Evolutionary conservation across 768 basidiomycete species (phyloP).

Genomic region (Mycena galopus): DNA sequence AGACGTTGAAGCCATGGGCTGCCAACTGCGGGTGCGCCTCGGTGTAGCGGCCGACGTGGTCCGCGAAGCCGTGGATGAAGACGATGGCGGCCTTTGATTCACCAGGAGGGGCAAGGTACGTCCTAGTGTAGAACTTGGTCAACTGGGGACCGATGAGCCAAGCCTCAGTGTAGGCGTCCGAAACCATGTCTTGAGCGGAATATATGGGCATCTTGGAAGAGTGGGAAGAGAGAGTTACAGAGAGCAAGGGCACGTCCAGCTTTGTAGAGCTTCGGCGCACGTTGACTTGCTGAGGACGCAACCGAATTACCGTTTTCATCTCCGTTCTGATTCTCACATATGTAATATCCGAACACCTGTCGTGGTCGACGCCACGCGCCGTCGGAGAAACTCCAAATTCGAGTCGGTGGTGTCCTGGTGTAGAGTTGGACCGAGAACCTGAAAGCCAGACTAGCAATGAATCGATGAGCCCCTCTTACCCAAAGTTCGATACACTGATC

Average conservation of each 20-base stretch:
- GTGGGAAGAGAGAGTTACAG: not conserved
- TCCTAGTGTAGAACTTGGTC: slow-evolving; percentile 80
- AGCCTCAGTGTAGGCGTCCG: slow-evolving; percentile 52
- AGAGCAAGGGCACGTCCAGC: not conserved
- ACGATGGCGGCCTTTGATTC: slow-evolving; percentile 68
- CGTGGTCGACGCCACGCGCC: too few relatives aligned
- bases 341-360: too few relatives aligned
- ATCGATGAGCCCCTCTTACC: too few relatives aligned
- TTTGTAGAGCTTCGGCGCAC: too few relatives aligned
- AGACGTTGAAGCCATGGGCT: slow-evolving; percentile 69
- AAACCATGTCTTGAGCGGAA: slow-evolving; percentile 18
- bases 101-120: slow-evolving; percentile 60
- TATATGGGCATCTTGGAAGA: slow-evolving; percentile 24
- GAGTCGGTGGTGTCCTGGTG: too few relatives aligned
- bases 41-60: slow-evolving; percentile 79
- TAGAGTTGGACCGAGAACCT: too few relatives aligned
- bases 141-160: slow-evolving; percentile 74
- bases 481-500: too few relatives aligned
- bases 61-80: slow-evolving; percentile 84
- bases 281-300: too few relatives aligned
- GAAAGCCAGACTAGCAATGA: too few relatives aligned
- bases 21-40: slow-evolving; percentile 71
- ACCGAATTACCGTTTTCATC: too few relatives aligned
- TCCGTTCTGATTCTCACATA: too few relatives aligned
- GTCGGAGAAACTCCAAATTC: too few relatives aligned